phyloP scores from a whole-genome alignment of 2,329 filamentous ascomycete species.

The Periconia sp. region DNA sequence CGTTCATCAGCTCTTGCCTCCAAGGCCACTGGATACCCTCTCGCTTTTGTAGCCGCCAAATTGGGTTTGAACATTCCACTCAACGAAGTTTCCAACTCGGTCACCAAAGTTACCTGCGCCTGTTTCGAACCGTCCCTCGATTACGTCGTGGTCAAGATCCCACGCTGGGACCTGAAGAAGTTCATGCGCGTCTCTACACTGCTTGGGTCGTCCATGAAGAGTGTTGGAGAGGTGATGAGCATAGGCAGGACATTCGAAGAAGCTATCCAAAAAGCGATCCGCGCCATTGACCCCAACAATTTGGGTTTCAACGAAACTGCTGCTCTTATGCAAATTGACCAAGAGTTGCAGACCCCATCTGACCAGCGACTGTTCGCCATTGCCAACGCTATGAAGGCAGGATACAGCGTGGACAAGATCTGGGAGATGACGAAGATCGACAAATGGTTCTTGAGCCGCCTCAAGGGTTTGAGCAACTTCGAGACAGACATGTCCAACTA shows the following conservation, averaged over 20 bases:
- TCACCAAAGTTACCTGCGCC: constrained; percentile 92
- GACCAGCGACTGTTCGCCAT: constrained; percentile 97
- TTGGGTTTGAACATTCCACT: constrained; percentile 91
- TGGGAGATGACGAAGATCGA: constrained; percentile 99
- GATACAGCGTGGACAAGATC: constrained; percentile 94
- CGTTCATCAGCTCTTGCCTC: constrained; percentile 93
- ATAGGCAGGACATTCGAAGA: constrained; percentile 97
- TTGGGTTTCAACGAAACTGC: constrained; percentile 88
- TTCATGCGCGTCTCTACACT: constrained; percentile 96
- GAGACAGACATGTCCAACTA: constrained; percentile 74
- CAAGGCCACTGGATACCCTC: constrained; percentile 93
- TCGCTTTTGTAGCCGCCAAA: constrained; percentile 97
- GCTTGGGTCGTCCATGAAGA: constrained; percentile 98
- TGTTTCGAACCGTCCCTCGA: constrained; percentile 98
- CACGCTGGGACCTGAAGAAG: constrained; percentile 98
- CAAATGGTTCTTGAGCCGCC: constrained; percentile 94
- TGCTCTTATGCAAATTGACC: constrained; percentile 88
- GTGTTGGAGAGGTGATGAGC: constrained; percentile 98
- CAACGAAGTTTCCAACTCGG: constrained; percentile 94
- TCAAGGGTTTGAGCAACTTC: constrained; percentile 90
- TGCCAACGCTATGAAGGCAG: constrained; percentile 93
- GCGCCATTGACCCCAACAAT: constrained; percentile 92
- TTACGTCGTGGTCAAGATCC: constrained; percentile 98
- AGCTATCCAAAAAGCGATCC: constrained; percentile 97
- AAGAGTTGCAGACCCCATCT: constrained; percentile 94